Base-by-base conservation (phyloP, 345 rosid species). In the Brassica juncea region DNA sequence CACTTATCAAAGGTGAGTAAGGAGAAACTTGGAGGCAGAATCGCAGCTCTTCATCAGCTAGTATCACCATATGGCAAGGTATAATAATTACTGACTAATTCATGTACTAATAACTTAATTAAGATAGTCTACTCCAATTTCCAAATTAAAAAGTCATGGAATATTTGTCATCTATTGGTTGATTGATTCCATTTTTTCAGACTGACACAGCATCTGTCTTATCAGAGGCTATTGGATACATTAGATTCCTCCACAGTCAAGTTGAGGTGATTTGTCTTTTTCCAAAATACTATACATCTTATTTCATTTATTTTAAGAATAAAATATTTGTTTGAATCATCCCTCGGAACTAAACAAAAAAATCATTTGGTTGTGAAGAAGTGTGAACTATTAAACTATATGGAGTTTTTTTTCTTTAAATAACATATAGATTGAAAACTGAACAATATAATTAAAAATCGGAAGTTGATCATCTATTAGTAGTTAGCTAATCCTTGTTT, bases 41-140 rank as follows among this genome's bases (percentile, higher is more conserved):
- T 91, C 73, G 87, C 93, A 81, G 83, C 88, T 67, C 90, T 91
- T 75, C 93, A 89, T 75, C 86, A 87, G 84, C 12, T 91, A 76
- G 93, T 88, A 80, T 88, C 96, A 74, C 96, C 96, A 74, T 91
- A 84, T 84, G 89, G 93, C 67, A 91, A 88, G 90, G 89, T 87
- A 54, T 64, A 54, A 63, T 68, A 47, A 47, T 47, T 42, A 49
- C 25, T 35, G 12, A 23, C 34, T 74, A 73, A 47, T 74, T 62
- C 31, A 5, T 74, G 42, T 70, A 68, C 66, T 68, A 34, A 34
- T 73, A 28, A 67, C 70, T 28, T 58, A 15, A 35, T 68, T 67
- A 44, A 60, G 8, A 66, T 58, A 5, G 19, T 19, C 11, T 19
- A 19, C 8, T 16, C 4, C 42, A 54, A 72, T 35, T 31, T 72